Base-by-base conservation (phyloP, 768 basidiomycete genomes). In the Suillus spraguei region DNA sequence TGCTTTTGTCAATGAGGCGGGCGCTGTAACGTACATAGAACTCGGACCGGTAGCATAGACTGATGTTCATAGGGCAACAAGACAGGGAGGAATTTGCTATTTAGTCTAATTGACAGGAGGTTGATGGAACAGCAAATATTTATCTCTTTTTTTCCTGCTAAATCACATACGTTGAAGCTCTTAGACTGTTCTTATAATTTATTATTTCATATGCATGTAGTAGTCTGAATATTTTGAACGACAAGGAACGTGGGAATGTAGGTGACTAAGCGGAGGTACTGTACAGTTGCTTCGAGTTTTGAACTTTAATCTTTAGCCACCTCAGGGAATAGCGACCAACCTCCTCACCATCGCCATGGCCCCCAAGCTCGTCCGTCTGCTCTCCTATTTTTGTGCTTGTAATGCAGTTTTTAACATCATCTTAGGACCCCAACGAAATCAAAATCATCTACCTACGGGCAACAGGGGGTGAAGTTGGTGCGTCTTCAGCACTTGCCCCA, bases 361-460 rank as follows among this genome's bases (percentile, higher is more conserved):
- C 76, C 90, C 90, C 65, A 92, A 93, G 83, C 64, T 93, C 77
- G 92, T 92, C 73, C 76, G 82, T 77, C 8, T 32, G 22, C 39
- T 20, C 36, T 24, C 33, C 22, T 24, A 55, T 6, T 39, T 39
- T 24, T 28, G 38, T 36, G 11, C 0, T 22, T 32, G 39, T 16
- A 14, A 35, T n/a, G 32, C 14, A 32, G n/a, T 36, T 38, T 32
- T 35, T 60, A 28, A 49, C 42, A 46, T 60, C 63, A 61, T 44
- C 11, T n/a, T 74, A 94, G 93, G 97, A 99, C 85, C 97, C 97
- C 72, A 92, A 83, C 80, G 97, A 99, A 83, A 84, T 99, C 78
- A 99, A 98, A 85, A 93, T 97, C 82, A 97, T 98, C 86, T 94
- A 95, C 87, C 91, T 99, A 77, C 88, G 97, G 71, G 95, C 95